Percentiles rank a stretch among this genome's conserved stretches.
phyloP scores from a whole-genome alignment of 2,329 filamentous ascomycete genomes.

The Neophaeococcomyces mojaviensis region DNA sequence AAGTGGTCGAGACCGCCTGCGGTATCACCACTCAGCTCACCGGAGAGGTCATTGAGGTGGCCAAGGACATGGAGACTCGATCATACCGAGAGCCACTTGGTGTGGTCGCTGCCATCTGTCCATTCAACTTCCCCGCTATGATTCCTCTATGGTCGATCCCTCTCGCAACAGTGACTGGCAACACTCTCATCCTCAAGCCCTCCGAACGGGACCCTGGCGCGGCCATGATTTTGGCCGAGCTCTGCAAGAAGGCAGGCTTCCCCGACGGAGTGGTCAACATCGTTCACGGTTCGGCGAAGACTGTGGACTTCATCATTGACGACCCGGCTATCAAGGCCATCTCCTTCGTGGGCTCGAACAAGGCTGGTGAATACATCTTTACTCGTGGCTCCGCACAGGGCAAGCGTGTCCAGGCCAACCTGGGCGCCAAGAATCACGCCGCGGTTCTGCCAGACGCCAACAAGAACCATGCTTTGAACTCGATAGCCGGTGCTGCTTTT shows the following conservation, averaged over 20 bases:
- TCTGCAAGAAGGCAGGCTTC: slow-evolving; percentile 57
- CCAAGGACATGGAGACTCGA: slow-evolving; percentile 63
- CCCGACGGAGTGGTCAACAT: slow-evolving; percentile 60
- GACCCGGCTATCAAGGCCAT: slow-evolving; percentile 62
- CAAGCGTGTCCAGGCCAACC: slow-evolving; percentile 62
- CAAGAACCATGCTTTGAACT: slow-evolving; percentile 61
- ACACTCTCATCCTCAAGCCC: slow-evolving; percentile 58
- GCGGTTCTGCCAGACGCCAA: slow-evolving; percentile 60
- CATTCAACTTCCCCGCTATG: slow-evolving; percentile 65
- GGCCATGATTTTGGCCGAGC: slow-evolving; percentile 58
- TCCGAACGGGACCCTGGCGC: slow-evolving; percentile 60
- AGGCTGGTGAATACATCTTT: slow-evolving; percentile 63
- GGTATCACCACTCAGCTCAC: slow-evolving; percentile 60
- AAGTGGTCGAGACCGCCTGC: slow-evolving; percentile 60
- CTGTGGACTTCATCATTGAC: slow-evolving; percentile 63
- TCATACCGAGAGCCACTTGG: slow-evolving; percentile 59
- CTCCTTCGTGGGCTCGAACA: slow-evolving; percentile 61
- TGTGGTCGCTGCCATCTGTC: slow-evolving; percentile 59
- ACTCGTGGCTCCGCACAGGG: slow-evolving; percentile 60
- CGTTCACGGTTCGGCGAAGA: slow-evolving; percentile 56
- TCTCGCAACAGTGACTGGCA: slow-evolving; percentile 57
- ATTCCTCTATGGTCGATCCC: slow-evolving; percentile 63
- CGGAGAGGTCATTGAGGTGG: slow-evolving; percentile 61
- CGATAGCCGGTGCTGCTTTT: slow-evolving; percentile 60
- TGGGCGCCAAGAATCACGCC: slow-evolving; percentile 64